Conservation (phyloP, 2,329 filamentous ascomycete species). For the Ambrosiella xylebori region DNA sequence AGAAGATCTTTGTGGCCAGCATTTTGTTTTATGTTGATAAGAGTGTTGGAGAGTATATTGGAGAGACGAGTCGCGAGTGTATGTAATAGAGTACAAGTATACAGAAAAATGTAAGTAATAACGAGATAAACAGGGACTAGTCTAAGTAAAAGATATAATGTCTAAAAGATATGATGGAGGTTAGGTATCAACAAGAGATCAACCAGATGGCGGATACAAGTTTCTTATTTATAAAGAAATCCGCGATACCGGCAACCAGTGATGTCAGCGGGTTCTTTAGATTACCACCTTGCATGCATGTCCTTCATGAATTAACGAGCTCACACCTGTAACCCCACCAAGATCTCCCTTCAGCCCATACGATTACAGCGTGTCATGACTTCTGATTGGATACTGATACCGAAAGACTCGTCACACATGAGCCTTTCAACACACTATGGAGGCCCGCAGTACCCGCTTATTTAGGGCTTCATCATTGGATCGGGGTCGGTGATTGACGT, state of each 20-base stretch:
- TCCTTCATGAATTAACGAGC: not conserved
- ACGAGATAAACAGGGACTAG: not conserved
- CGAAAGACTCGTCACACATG: not conserved
- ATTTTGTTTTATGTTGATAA: not conserved
- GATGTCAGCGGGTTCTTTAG: not conserved
- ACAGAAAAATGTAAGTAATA: not conserved
- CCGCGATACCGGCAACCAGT: not conserved
- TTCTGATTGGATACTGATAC: not conserved
- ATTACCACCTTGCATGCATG: not conserved
- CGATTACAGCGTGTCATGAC: not conserved
- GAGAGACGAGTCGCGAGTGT: not conserved
- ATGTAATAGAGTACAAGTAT: not conserved
- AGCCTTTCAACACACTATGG: not conserved
- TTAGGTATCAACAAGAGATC: not conserved
- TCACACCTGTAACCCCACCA: not conserved
- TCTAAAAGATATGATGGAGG: not conserved
- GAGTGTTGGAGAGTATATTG: not conserved
- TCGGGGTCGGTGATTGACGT: not conserved
- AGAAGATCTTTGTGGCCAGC: conserved; percentile 11
- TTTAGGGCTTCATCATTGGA: not conserved
- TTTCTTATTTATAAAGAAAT: not conserved
- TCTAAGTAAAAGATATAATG: not conserved
- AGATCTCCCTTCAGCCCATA: too few relatives aligned
- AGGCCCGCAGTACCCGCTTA: not conserved
- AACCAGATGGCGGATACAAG: not conserved